Evolutionary conservation across 225 moss, liverwort and hornwort genomes (phyloP), one percentile per base, ranked within the genome.

Genomic region (Polytrichum formosum): DNA sequence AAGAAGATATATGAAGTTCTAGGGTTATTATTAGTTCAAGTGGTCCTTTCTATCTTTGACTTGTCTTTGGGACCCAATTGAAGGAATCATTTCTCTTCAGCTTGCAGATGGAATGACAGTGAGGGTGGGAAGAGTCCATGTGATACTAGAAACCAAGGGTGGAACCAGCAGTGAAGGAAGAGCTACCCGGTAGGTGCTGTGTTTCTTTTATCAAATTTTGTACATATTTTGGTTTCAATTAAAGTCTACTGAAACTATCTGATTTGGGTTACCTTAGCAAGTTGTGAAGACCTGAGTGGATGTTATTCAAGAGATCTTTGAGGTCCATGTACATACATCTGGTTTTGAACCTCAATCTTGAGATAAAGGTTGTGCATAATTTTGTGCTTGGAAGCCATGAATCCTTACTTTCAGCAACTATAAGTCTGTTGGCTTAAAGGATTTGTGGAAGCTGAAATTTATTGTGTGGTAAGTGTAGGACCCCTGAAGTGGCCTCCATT

Each of bases 51-150:
- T 46, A 13, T 13, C 13, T 46, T 46, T 46, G 46, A 16, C 4
- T 16, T 46, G 46, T 46, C 46, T 46, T 46, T 46, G 46, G 16
- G 46, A 46, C 13, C 46, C 46, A 46, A 46, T 46, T 46, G 46
- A 46, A 46, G 46, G 46, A 46, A 46, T 46, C 16, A 46, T 46
- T 46, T 46, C 58, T 58, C 21, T 20, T 70, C 90, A 97, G 96
- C 92, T 97, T 72, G 92, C 96, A 84, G 94, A 97, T 90, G 94
- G 96, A 67, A 94, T 97, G 96, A 94, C 96, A 66, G 78, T 97
- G 74, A 78, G 79, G 67, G 89, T 97, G 29, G 91, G 94, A 61
- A 91, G 83, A 66, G 88, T 97, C 68, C 89, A 92, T 77, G 71
- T 97, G 55, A 82, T 90, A 72, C 82, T 97, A 71, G 83, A 97